Conservation (phyloP, 1,284 basidiomycete genomes). For the Coniophora puteana region DNA sequence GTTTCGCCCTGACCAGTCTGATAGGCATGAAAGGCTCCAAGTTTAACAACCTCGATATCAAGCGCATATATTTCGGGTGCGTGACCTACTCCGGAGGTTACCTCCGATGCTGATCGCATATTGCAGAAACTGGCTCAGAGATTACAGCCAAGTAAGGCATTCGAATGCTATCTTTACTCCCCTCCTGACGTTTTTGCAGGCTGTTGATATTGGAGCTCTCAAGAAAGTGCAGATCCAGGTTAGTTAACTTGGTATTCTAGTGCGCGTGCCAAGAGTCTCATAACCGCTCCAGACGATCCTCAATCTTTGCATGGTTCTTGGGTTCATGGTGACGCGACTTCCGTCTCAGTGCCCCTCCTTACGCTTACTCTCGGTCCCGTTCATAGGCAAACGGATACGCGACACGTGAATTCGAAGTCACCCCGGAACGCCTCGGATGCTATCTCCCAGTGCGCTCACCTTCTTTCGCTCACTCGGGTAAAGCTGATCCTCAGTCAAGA, state of each 20-base stretch:
- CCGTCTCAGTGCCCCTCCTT: slow-evolving; percentile 6
- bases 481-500: slow-evolving; percentile 32
- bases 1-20: slow-evolving; percentile 58
- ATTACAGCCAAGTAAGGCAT: slow-evolving; percentile 67
- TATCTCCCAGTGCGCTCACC: slow-evolving; percentile 68
- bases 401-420: slow-evolving; percentile 88
- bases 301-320: slow-evolving; percentile 86
- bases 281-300: slow-evolving; percentile 64
- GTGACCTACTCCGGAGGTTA: slow-evolving; percentile 9
- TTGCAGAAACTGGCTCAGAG: slow-evolving; percentile 72
- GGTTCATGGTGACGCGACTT: slow-evolving; percentile 59
- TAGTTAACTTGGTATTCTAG: slow-evolving; percentile 15
- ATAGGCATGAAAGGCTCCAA: slow-evolving; percentile 64
- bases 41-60: slow-evolving; percentile 71
- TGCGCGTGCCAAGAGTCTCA: not conserved
- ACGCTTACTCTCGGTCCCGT: not conserved
- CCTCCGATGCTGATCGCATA: slow-evolving; percentile 10
- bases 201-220: slow-evolving; percentile 79
- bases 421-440: slow-evolving; percentile 78
- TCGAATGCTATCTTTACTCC: not conserved
- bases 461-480: not conserved
- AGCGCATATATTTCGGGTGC: slow-evolving; percentile 76
- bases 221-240: slow-evolving; percentile 73
- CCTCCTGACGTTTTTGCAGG: slow-evolving; percentile 39
- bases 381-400: slow-evolving; percentile 79